Evolutionary conservation across 305 asterid species (phyloP).

Genomic region (Plantago rigida): DNA sequence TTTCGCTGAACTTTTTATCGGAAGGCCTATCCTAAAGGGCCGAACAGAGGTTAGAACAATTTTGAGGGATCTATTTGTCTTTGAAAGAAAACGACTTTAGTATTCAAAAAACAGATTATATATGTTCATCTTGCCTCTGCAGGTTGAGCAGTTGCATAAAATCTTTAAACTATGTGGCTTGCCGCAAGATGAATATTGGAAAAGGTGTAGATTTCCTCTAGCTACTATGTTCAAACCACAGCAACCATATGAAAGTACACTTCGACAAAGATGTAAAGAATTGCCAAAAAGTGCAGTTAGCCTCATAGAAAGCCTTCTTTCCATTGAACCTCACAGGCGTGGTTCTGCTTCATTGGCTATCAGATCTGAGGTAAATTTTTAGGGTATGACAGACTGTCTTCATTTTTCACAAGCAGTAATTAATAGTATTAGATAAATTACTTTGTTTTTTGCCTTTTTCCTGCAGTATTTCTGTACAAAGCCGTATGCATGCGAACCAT

Average conservation of each 20-base stretch:
- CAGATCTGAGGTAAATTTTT: conserved; percentile 45
- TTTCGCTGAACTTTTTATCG: conserved; percentile 73
- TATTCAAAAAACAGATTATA: neutral
- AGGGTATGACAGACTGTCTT: neutral
- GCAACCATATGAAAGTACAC: conserved; percentile 62
- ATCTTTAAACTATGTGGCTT: conserved; percentile 82
- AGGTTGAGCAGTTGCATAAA: conserved; percentile 94
- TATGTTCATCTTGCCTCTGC: conserved; percentile 6
- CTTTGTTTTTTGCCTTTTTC: conserved; percentile 1
- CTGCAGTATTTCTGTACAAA: conserved; percentile 56
- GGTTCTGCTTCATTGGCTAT: conserved; percentile 71
- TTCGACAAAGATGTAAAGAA: conserved; percentile 72
- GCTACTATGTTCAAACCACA: conserved; percentile 84
- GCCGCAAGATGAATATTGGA: conserved; percentile 81
- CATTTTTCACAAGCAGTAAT: neutral
- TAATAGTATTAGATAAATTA: neutral
- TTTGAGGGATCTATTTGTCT: neutral
- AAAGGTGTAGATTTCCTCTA: conserved; percentile 56
- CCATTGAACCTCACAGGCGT: conserved; percentile 62
- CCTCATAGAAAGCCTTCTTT: conserved; percentile 59
- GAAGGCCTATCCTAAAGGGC: conserved; percentile 80
- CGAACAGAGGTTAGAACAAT: conserved; percentile 58
- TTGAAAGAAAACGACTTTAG: neutral
- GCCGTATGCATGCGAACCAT: conserved; percentile 79
- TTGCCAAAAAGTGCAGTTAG: conserved; percentile 60